Conservation (phyloP, 2,329 filamentous ascomycete species). For the Fusarium beomiforme region DNA sequence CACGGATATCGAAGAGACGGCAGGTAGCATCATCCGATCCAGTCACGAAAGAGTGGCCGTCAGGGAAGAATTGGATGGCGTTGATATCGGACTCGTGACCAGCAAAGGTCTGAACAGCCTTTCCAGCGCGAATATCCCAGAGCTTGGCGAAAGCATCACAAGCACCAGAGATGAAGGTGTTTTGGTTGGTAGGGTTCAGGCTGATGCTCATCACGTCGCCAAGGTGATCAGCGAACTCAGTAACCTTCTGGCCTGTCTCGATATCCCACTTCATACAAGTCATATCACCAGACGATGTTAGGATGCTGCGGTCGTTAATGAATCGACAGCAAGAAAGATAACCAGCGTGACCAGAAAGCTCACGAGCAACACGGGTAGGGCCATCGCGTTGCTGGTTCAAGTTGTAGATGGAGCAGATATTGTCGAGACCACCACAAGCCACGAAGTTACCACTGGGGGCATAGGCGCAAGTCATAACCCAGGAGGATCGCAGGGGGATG, state of each 20-base stretch:
- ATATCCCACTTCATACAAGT: constrained; percentile 99
- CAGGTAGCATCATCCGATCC: constrained; percentile 98
- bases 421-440: constrained; percentile 97
- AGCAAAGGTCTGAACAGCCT: constrained; percentile 98
- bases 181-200: constrained; percentile 98
- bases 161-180: constrained; percentile 98
- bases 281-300: constrained; percentile 99
- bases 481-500: constrained; percentile 95
- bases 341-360: constrained; percentile 95
- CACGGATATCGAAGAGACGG: constrained; percentile 96
- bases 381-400: constrained; percentile 93
- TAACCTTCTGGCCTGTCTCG: constrained; percentile 95
- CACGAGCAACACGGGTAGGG: constrained; percentile 94
- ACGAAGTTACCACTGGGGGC: constrained; percentile 98
- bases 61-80: constrained; percentile 99
- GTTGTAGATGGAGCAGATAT: constrained; percentile 99
- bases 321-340: constrained; percentile 99
- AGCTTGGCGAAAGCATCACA: constrained; percentile 98
- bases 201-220: constrained; percentile 99
- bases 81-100: constrained; percentile 99
- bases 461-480: constrained; percentile 99
- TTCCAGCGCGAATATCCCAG: constrained; percentile 98
- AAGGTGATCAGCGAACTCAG: constrained; percentile 97
- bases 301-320: constrained; percentile 96
- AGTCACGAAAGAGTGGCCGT: constrained; percentile 97